Percentiles rank a stretch among this genome's conserved stretches.
Conservation (phyloP, 2,329 filamentous ascomycete genomes). For the Verticillium nonalfalfae region DNA sequence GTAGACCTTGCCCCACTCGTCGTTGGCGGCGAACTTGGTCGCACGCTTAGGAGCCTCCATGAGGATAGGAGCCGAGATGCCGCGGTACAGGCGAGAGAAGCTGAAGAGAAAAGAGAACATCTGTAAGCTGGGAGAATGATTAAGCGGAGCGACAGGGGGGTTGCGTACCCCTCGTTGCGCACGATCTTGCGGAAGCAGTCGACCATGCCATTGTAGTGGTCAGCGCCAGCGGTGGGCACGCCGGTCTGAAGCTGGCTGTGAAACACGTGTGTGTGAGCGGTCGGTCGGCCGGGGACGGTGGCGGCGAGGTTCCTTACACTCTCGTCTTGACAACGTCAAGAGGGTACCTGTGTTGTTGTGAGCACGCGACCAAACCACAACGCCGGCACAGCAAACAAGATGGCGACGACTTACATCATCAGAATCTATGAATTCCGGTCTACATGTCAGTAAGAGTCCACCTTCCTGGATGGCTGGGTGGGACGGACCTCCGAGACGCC, state of each 20-base stretch:
- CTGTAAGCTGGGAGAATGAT: neutral
- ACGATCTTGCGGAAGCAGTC: conserved; percentile 99
- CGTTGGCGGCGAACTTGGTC: conserved; percentile 98
- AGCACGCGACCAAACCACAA: conserved; percentile 13
- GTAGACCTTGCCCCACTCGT: conserved; percentile 96
- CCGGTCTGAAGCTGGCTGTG: conserved; percentile 80
- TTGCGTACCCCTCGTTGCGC: conserved; percentile 78
- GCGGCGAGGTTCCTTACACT: conserved; percentile 58
- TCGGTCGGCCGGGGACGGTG: conserved; percentile 14
- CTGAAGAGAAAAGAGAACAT: conserved; percentile 31
- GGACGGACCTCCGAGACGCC: conserved; percentile 88
- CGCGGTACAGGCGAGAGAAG: conserved; percentile 86
- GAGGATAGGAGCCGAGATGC: conserved; percentile 89
- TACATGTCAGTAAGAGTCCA: neutral
- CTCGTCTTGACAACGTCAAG: conserved; percentile 97
- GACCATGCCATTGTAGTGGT: conserved; percentile 92
- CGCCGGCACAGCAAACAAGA: neutral
- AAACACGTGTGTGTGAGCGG: conserved; percentile 9
- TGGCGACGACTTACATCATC: conserved; percentile 59
- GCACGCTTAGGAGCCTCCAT: conserved; percentile 95
- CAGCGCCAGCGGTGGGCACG: conserved; percentile 60
- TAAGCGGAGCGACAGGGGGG: neutral
- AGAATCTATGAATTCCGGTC: conserved; percentile 57
- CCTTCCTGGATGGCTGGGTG: neutral
- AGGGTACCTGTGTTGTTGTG: conserved; percentile 67